Conservation (phyloP, 306 rosid genomes). For the Herpetospermum pedunculosum region DNA sequence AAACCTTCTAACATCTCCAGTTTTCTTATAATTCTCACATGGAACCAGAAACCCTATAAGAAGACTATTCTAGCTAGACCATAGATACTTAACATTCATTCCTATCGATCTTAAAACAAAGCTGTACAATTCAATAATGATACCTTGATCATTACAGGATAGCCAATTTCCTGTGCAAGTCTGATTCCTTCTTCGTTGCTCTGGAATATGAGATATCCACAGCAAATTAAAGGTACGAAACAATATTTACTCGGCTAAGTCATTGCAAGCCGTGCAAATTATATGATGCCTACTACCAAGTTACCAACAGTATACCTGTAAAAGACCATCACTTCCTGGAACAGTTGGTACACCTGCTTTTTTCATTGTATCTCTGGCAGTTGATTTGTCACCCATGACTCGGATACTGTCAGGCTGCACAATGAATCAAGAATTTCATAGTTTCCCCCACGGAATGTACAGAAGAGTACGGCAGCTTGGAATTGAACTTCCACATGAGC, state of each 20-base stretch:
- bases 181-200: slow-evolving; percentile 79
- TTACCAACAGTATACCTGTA: slow-evolving; percentile 52
- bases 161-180: slow-evolving; percentile 88
- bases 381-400: slow-evolving; percentile 94
- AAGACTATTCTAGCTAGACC: neutral
- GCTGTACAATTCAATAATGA: neutral
- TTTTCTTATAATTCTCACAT: neutral
- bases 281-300: slow-evolving; percentile 11
- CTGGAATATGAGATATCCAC: slow-evolving; percentile 30
- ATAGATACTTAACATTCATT: neutral
- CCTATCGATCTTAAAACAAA: neutral
- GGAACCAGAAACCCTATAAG: neutral
- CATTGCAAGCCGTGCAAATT: neutral
- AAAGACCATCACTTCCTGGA: slow-evolving; percentile 71
- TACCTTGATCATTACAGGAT: slow-evolving; percentile 98
- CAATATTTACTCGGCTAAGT: neutral
- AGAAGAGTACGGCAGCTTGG: neutral
- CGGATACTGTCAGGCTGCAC: slow-evolving; percentile 89
- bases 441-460: neutral
- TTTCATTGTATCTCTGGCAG: slow-evolving; percentile 92
- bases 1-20: neutral
- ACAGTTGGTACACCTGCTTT: slow-evolving; percentile 76
- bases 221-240: slow-evolving; percentile 9
- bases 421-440: slow-evolving; percentile 3
- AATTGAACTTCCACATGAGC: neutral